Base-by-base conservation (phyloP, 2,329 filamentous ascomycete species). In the Aspergillus candidus region DNA sequence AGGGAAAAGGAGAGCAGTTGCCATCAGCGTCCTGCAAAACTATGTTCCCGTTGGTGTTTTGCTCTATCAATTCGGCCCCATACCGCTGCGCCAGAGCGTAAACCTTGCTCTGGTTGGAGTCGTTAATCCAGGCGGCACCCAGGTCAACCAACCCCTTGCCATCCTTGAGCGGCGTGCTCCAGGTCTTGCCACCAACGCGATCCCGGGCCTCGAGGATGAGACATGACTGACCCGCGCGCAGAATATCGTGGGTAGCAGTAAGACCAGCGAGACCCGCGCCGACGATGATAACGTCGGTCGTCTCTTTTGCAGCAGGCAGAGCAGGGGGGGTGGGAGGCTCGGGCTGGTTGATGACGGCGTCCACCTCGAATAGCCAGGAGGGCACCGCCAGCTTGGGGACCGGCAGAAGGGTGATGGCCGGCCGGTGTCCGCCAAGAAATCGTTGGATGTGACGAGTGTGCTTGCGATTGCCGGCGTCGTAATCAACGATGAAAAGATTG, bases 111-210 rank as follows among this genome's bases (percentile, higher is more conserved):
- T 82, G 77, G 40, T 71, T 76, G 1, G 63, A 71, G 41, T 80
- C 73, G 49, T 82, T 82, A 50, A 81, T 73, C 79, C 78, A 82
- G 0, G 75, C 76, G 0, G 76, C 79, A 3, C 78, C 78, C 0
- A 79, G 54, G 15, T 82, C 79, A 6, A 72, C 65, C 0, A 62
- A 47, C 0, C 59, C 22, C 55, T 38, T 35, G 7, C 47, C 48
- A 18, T 37, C 42, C 13, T 12, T 34, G 44, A 11, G 53, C 49
- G 1, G 15, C 11, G 18, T 42, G 66, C 47, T 61, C 59, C 59
- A 69, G 0, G 60, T 67, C 49, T 69, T 70, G 2, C 70, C 71
- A 4, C 70, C 70, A 0, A 73, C 67, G 2, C 71, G 65, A 46
- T 72, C 63, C 3, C 69, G 50, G 4, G 70, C 70, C 41, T 73